Evolutionary conservation across 192 early-diverging fungal genomes (phyloP).

Genomic region (Coemansia biformis): DNA sequence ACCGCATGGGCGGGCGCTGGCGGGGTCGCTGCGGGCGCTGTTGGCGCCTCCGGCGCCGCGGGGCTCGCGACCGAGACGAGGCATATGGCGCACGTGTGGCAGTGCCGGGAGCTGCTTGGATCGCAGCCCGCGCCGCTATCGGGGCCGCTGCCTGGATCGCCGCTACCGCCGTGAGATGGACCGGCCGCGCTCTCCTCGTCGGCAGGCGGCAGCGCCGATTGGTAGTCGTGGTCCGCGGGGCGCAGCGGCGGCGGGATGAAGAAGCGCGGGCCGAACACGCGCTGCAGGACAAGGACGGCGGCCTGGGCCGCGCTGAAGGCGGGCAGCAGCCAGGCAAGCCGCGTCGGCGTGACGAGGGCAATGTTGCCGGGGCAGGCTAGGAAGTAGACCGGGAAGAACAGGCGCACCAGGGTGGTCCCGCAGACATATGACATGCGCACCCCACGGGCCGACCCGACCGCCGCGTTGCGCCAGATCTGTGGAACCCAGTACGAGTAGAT

Average conservation of each 20-base stretch:
- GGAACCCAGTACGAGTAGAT: slow-evolving; percentile 76
- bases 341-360: slow-evolving; percentile 23
- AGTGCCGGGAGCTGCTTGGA: background rate
- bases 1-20: slow-evolving; percentile 56
- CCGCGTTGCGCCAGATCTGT: slow-evolving; percentile 69
- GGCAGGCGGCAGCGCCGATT: slow-evolving; percentile 50
- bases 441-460: slow-evolving; percentile 56
- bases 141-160: no score
- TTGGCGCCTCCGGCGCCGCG: slow-evolving; percentile 12
- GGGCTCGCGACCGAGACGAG: slow-evolving; percentile 51
- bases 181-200: no score
- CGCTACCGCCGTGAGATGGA: no score
- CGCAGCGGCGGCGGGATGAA: slow-evolving; percentile 65
- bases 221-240: slow-evolving; percentile 67
- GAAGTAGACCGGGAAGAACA: slow-evolving; percentile 60
- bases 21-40: background rate
- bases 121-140: background rate
- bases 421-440: slow-evolving; percentile 56
- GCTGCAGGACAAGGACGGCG: slow-evolving; percentile 58
- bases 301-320: slow-evolving; percentile 59
- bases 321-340: slow-evolving; percentile 53
- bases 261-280: slow-evolving; percentile 62
- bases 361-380: slow-evolving; percentile 50
- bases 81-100: slow-evolving; percentile 65
- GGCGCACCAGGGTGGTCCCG: slow-evolving; percentile 53